phyloP scores from a whole-genome alignment of 83 land plant genomes.

The Larix sibirica region DNA sequence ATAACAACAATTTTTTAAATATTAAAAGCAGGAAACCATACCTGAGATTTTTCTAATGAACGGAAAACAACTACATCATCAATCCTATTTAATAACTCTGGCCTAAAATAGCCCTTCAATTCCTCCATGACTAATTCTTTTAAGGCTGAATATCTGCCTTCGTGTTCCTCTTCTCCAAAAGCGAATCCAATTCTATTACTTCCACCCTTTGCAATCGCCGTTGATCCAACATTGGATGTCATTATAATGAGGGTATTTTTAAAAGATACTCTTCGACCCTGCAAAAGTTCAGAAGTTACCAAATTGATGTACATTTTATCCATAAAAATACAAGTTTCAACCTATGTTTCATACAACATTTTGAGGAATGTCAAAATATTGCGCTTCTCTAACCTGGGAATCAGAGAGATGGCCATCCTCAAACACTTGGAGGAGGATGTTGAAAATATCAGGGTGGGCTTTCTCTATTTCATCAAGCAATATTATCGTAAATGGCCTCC shows the following conservation, averaged over 20 bases:
- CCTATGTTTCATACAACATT: neutral
- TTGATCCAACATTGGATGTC: slow-evolving; percentile 96
- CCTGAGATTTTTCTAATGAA: slow-evolving; percentile 82
- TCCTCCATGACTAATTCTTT: slow-evolving; percentile 84
- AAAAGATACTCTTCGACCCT: slow-evolving; percentile 96
- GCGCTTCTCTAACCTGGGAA: slow-evolving; percentile 65
- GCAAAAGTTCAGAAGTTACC: slow-evolving; percentile 6
- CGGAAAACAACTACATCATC: slow-evolving; percentile 95
- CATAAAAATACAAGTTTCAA: neutral
- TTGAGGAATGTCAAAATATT: neutral
- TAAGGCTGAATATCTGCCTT: slow-evolving; percentile 57
- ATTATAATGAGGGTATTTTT: slow-evolving; percentile 87
- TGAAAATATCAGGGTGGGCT: slow-evolving; percentile 95
- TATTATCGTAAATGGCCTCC: slow-evolving; percentile 84
- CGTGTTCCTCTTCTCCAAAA: slow-evolving; percentile 49
- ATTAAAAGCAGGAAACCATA: slow-evolving; percentile 19
- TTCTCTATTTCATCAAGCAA: slow-evolving; percentile 97
- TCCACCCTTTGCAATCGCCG: slow-evolving; percentile 77
- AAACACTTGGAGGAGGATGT: slow-evolving; percentile 90
- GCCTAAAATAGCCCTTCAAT: slow-evolving; percentile 85
- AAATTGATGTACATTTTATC: neutral
- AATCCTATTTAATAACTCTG: slow-evolving; percentile 90
- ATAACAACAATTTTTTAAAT: neutral
- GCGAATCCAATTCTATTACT: slow-evolving; percentile 60
- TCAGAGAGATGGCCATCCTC: slow-evolving; percentile 96